Evolutionary conservation across 2,329 filamentous ascomycete species (phyloP), one percentile per base, ranked within the genome.

Genomic region (Colletotrichum eremochloae): DNA sequence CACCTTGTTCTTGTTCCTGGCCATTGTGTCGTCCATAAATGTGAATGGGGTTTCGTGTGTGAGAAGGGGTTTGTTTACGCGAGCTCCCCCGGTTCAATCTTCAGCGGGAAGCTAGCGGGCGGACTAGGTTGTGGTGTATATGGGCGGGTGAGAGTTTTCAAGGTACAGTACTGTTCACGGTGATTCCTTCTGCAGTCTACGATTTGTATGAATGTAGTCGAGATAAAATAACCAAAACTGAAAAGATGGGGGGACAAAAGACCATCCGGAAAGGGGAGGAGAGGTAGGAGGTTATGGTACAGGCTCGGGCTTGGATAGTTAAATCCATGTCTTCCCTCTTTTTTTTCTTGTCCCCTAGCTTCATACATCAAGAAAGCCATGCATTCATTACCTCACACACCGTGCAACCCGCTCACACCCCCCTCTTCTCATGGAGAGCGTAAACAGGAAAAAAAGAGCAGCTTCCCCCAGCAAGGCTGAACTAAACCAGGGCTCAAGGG

Each of bases 1-100:
- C 68, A 74, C 73, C 67, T 72, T 74, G 64, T 63, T 71, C 60
- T 69, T 72, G 67, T 71, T 72, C 48, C 53, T 68, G 64, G 64
- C 73, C 73, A 74, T 74, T 56, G 67, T 72, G 64, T 68, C 65
- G 60, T 68, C 60, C 63, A 67, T 63, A 55, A 66, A 61, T 60
- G 46, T 62, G 62, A 20, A 31, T n/a, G 38, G 31, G 62, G 38
- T 33, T n/a, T 11, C 20, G 46, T 31, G 1, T 33, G 15, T n/a
- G 2, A 5, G 8, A 18, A 6, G 8, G 29, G 5, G 24, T 24
- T 18, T 53, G 15, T 58, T 63, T 11, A 20, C 20, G 5, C 52
- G 20, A 44, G 63, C 24, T 40, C n/a, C 44, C 44, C 48, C 33
- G 46, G 18, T 18, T 36, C 44, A 38, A 36, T 53, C 9, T 15